Evolutionary conservation across 345 rosid species (phyloP), one percentile per base, ranked within the genome.

Genomic region (Capsella bursapastoris): DNA sequence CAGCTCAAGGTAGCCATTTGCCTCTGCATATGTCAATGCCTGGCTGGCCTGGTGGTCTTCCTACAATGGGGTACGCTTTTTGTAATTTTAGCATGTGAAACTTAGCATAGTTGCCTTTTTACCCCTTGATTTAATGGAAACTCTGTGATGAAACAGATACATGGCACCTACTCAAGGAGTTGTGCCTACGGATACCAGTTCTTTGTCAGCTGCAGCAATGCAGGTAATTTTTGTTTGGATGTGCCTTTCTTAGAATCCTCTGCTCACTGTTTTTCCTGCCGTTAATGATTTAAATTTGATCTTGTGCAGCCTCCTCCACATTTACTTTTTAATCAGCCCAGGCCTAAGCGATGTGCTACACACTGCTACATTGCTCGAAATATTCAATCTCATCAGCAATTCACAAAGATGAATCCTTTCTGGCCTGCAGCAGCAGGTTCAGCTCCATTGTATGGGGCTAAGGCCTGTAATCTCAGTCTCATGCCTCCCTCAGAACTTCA

Each of bases 1-100:
- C 97, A 96, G 99, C 85, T 78, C 97, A 84, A 84, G 71, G 85
- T 27, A 71, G 66, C 65, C 76, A 92, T 66, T 68, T 88, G 25
- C 82, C 96, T 76, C 78, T 89, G 76, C 93, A 92, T 14, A 86
- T 88, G 84, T 80, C 97, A 16, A 78, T 91, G 82, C 85, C 97
- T 74, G 83, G 84, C 74, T 96, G 99, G 99, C 92, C 91, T 60
- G 97, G 96, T 29, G 98, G 87, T 43, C 88, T 92, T 85, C 96
- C 99, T 73, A 90, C 92, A 34, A 87, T 96, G 92, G 98, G 99
- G 99, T 96, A 90, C 47, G 72, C 59, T 28, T 55, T 35, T 31
- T 13, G 15, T 32, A 5, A 53, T 15, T 48, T 52, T 43, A 57
- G 51, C 3, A 18, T 27, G 16, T 66, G 12, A 35, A 45, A 44